Evolutionary conservation across 139 green algal species (phyloP), one percentile per base, ranked within the genome.

Genomic region (Micractinium conductrix): DNA sequence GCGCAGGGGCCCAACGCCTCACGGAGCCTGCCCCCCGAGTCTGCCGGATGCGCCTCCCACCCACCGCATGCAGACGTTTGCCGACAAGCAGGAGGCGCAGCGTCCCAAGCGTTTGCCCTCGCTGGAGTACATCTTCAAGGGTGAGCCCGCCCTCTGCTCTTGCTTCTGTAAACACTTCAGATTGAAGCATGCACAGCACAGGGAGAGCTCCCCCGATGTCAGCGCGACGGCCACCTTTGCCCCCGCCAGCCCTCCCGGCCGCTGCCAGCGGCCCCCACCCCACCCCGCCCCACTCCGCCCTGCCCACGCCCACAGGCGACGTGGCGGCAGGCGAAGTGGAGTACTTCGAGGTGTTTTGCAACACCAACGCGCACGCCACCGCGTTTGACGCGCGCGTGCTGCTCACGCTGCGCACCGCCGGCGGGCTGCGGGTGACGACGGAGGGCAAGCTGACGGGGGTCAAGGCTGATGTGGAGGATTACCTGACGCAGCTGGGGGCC

Each of bases 381-480:
- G 92, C 91, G 1, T 97, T 97, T 79, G 94, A 97, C 38, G 94
- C 94, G 38, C 93, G 93, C 72, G 83, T 94, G 21, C 71, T 97
- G 37, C 68, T 97, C 42, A 94, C 88, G 0, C 17, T 97, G n/a
- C 43, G 83, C 50, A 84, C 80, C 8, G 42, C 72, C 4, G 87
- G 87, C 2, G 92, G 92, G 9, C 30, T 95, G 12, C 79, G 76
- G 4, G 26, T 89, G 6, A 90, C 84, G 14, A 93, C 89, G 16
- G 91, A 94, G 71, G 87, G 71, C 44, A 88, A 87, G 37, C 85
- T 94, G 38, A 91, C 78, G 19, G 79, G 48, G 6, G 35, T 94
- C 48, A 94, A 93, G 67, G 74, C 76, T 0, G 91, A 92, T 26
- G 33, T 93, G n/a, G 91, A 93, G 45, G 42, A 74, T 2, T 94